phyloP scores from a whole-genome alignment of 306 rosid genomes.

The Dicorynia guianensis region DNA sequence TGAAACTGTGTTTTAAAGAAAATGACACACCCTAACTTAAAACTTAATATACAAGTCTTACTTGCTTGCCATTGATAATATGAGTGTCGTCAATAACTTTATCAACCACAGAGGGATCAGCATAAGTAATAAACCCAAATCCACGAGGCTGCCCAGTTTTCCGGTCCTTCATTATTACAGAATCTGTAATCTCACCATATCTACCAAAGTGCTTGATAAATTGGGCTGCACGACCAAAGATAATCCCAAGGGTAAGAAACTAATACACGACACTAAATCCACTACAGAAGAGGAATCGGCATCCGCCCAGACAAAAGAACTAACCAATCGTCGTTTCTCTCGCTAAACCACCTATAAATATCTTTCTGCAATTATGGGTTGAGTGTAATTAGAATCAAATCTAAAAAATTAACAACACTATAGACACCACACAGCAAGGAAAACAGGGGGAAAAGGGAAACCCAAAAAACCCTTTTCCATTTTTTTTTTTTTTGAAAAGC shows the following conservation, averaged over 20 bases:
- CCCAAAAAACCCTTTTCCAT: not conserved
- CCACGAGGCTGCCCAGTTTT: slow-evolving; percentile 96
- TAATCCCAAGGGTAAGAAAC: slow-evolving; percentile 12
- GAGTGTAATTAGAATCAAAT: slow-evolving; percentile 44
- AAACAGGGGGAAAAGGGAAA: not conserved
- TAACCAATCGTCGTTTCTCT: slow-evolving; percentile 92
- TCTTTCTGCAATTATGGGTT: slow-evolving; percentile 81
- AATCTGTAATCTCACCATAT: slow-evolving; percentile 87
- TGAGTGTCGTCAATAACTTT: slow-evolving; percentile 84
- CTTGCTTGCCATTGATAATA: slow-evolving; percentile 85
- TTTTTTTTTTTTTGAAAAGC: not conserved
- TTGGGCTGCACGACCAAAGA: slow-evolving; percentile 67
- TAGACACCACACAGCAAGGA: not conserved
- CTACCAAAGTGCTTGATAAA: slow-evolving; percentile 84
- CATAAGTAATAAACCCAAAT: slow-evolving; percentile 89
- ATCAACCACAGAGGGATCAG: slow-evolving; percentile 86
- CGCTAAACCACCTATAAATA: slow-evolving; percentile 96
- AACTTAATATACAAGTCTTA: slow-evolving; percentile 47
- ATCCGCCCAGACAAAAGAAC: slow-evolving; percentile 48
- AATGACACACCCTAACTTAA: slow-evolving; percentile 40
- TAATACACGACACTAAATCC: slow-evolving; percentile 16
- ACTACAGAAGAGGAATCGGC: slow-evolving; percentile 24
- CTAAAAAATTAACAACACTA: slow-evolving; percentile 39
- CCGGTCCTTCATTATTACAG: slow-evolving; percentile 95
- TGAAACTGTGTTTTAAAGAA: slow-evolving; percentile 24